Evolutionary conservation across 2,329 filamentous ascomycete species (phyloP).

Genomic region (Colletotrichum aenigma): DNA sequence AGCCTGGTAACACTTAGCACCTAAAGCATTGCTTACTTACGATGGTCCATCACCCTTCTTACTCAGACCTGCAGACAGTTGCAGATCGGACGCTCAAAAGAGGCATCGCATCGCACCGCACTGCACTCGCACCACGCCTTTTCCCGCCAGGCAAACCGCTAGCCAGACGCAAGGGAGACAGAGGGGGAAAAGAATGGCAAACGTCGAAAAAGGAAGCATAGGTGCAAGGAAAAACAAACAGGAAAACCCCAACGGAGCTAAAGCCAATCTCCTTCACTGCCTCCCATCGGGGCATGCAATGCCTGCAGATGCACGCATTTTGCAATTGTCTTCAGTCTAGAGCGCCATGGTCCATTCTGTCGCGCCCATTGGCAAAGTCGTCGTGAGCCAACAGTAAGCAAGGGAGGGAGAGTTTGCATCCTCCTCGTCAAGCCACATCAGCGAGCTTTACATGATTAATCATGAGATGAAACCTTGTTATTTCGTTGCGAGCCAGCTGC

Average conservation of each 20-base stretch:
- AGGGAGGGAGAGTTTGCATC: constrained; percentile 1
- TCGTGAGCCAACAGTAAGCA: background rate
- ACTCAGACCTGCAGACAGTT: background rate
- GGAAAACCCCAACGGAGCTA: background rate
- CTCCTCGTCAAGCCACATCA: background rate
- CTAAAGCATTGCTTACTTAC: background rate
- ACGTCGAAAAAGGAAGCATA: background rate
- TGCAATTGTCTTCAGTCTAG: constrained; percentile 1
- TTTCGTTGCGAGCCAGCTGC: constrained; percentile 10
- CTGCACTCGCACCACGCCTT: background rate
- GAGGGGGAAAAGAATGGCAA: background rate
- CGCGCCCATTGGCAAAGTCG: background rate
- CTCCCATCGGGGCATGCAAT: background rate
- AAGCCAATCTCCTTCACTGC: background rate
- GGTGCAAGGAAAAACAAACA: background rate
- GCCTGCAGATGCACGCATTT: background rate
- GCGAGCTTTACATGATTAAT: background rate
- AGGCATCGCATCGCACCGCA: background rate
- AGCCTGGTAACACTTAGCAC: background rate
- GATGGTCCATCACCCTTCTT: background rate
- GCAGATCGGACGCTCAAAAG: background rate
- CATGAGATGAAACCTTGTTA: constrained; percentile 16
- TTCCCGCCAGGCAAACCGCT: background rate
- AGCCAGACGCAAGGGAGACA: background rate
- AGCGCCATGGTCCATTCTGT: background rate